A percentile compares a stretch with the other conserved stretches of the same genome.
Evolutionary conservation across 1,284 basidiomycete genomes (phyloP).

Genomic region (Boletus mariae): DNA sequence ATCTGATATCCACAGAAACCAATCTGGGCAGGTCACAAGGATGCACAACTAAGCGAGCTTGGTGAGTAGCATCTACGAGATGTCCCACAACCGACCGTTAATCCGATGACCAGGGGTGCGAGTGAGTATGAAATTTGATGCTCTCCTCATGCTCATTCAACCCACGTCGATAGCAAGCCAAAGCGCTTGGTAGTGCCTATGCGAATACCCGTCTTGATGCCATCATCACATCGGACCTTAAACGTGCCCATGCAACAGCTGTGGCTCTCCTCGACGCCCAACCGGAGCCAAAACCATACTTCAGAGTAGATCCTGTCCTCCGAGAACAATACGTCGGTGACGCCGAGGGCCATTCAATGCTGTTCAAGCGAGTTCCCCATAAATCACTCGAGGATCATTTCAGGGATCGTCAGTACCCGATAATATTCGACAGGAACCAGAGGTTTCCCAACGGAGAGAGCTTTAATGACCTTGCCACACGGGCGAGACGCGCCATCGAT

Average conservation of each 20-base stretch:
- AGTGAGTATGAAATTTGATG: slow-evolving; percentile 36
- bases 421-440: slow-evolving; percentile 45
- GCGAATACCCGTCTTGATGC: slow-evolving; percentile 54
- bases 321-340: slow-evolving; percentile 72
- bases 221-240: slow-evolving; percentile 79
- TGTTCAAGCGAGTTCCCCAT: slow-evolving; percentile 25
- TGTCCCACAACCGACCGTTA: slow-evolving; percentile 1
- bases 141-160: background rate
- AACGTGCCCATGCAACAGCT: slow-evolving; percentile 74
- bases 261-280: slow-evolving; percentile 53
- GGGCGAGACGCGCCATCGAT: slow-evolving; percentile 58
- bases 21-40: slow-evolving; percentile 82
- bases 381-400: slow-evolving; percentile 49
- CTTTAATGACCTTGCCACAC: slow-evolving; percentile 58
- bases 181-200: slow-evolving; percentile 67
- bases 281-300: slow-evolving; percentile 49
- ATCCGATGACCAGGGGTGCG: slow-evolving; percentile 54
- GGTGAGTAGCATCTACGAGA: slow-evolving; percentile 44
- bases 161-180: slow-evolving; percentile 64
- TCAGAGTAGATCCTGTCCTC: slow-evolving; percentile 50
- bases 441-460: slow-evolving; percentile 75
- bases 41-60: slow-evolving; percentile 80
- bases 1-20: slow-evolving; percentile 35
- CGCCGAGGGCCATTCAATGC: slow-evolving; percentile 66
- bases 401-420: slow-evolving; percentile 50